Evolutionary conservation across 306 rosid genomes (phyloP).

Genomic region (Fragaria vesca): DNA sequence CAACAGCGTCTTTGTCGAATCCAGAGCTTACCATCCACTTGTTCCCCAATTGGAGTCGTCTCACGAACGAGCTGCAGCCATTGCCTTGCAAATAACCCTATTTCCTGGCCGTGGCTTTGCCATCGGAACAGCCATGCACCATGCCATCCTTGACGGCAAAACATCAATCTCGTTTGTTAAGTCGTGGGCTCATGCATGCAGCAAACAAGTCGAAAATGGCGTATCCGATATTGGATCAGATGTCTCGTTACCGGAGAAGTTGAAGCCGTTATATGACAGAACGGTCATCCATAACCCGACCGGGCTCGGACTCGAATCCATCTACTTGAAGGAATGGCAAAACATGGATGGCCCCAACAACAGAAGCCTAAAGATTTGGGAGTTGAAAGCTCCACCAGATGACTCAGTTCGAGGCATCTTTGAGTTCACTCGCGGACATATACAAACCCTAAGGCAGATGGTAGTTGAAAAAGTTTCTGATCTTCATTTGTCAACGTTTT

Average conservation of each 20-base stretch:
- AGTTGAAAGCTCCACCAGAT: background rate
- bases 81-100: background rate
- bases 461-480: background rate
- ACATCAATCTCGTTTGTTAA: background rate
- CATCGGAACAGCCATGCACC: background rate
- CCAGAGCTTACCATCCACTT: background rate
- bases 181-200: background rate
- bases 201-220: background rate
- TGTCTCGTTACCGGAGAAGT: background rate
- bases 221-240: background rate
- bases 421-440: background rate
- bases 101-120: background rate
- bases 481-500: background rate
- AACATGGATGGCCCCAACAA: background rate
- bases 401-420: background rate
- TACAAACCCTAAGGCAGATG: background rate
- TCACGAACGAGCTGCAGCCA: background rate
- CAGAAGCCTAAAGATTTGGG: background rate
- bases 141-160: background rate
- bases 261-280: background rate
- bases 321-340: background rate
- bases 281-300: background rate
- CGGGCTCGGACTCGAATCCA: background rate
- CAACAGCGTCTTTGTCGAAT: background rate
- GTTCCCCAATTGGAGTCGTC: background rate